These are phyloP conservation scores for Phytophthora cactorum DNA, from an alignment of 352 stramenopile genomes.

Conservation along the genomic window DNA sequence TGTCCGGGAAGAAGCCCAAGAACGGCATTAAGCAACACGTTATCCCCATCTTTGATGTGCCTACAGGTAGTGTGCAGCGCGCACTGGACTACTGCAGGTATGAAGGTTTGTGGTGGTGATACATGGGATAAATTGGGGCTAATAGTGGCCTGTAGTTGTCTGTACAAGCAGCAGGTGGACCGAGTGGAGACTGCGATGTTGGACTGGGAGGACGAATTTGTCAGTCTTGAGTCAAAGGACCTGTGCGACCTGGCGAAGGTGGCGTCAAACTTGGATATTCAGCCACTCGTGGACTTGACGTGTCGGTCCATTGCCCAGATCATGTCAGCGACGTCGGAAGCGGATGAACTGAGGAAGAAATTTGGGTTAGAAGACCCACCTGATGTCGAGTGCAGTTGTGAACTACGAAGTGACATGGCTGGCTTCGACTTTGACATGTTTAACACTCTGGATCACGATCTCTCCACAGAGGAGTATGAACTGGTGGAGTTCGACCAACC, in stretches of 20 bases:
- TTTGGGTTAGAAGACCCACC: conserved; percentile 71
- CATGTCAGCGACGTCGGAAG: conserved; percentile 82
- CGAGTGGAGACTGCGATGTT: conserved; percentile 56
- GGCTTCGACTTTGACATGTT: conserved; percentile 86
- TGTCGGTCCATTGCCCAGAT: conserved; percentile 85
- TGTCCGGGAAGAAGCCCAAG: conserved; percentile 58
- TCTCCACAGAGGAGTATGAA: conserved; percentile 81
- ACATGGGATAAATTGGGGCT: neutral
- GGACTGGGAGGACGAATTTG: conserved; percentile 74
- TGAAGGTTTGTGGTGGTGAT: neutral
- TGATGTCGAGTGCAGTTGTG: conserved; percentile 56
- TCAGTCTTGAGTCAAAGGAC: conserved; percentile 78
- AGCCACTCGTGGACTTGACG: conserved; percentile 80
- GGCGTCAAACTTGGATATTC: conserved; percentile 82
- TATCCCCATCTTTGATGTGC: conserved; percentile 79
- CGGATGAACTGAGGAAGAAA: conserved; percentile 78
- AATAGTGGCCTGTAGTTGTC: conserved; percentile 46
- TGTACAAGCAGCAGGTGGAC: conserved; percentile 84
- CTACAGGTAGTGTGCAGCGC: conserved; percentile 71
- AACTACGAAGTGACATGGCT: conserved; percentile 59
- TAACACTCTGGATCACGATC: conserved; percentile 75
- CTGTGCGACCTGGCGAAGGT: conserved; percentile 83
- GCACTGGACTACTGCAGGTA: conserved; percentile 80
- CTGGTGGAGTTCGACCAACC: conserved; percentile 84
- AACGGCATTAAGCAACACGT: conserved; percentile 66